Evolutionary conservation across 352 stramenopile species (phyloP), one percentile per base, ranked within the genome.

Genomic region (Pythium rhizo-oryzae): DNA sequence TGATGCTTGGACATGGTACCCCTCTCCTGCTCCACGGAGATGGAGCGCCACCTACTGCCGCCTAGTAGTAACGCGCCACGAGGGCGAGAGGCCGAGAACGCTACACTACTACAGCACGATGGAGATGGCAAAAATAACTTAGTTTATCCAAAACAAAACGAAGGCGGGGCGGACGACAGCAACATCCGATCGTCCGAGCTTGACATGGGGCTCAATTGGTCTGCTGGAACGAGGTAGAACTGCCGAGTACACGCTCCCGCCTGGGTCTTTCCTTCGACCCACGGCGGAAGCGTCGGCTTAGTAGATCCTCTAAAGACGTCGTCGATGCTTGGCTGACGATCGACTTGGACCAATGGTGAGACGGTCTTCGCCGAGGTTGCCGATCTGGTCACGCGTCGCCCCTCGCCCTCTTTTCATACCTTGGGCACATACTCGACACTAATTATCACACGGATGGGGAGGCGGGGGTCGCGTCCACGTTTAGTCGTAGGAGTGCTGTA

Each of bases 401-500:
- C 52, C n/a, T 44, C 41, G 33, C 39, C 28, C 23, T 59, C 41
- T 41, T 64, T 56, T 70, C 63, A 70, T 65, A 70, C 63, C 62
- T 54, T 67, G n/a, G 57, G 57, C 57, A 82, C 81, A 66, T 78
- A 84, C 76, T 82, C 70, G 65, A 71, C 66, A 77, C 59, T 71
- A 67, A 73, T 61, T 58, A 63, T 63, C 30, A 70, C 43, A 61
- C 56, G 58, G 65, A 67, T 54, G 43, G n/a, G 52, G 33, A 13
- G 18, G 39, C 8, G 8, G 3, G 39, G 8, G 8, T 46, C 39
- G 39, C 12, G 39, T 19, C 39, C 39, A 46, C 39, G 39, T 30
- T 80, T 78, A 93, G 21, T 87, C 78, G 49, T 79, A 85, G 13
- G 80, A 75, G 65, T 76, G 75, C 61, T 66, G 76, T 30, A 93